Conservation (phyloP, 2,329 filamentous ascomycete species). For the Boeremia lycopersici region DNA sequence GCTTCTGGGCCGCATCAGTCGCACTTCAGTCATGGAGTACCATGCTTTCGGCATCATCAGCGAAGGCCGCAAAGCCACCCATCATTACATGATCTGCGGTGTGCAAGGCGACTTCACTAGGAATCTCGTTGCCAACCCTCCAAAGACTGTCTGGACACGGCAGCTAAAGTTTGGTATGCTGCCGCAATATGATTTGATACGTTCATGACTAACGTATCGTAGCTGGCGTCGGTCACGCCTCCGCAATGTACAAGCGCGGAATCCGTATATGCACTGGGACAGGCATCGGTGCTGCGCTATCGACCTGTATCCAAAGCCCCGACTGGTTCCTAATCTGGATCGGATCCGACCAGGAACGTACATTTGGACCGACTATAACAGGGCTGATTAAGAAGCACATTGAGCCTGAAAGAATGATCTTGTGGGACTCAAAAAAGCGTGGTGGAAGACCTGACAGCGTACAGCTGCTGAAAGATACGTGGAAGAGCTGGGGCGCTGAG, state of each 20-base stretch:
- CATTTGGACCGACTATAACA: slow-evolving; percentile 43
- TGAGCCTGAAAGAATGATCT: slow-evolving; percentile 45
- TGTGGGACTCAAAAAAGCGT: slow-evolving; percentile 46
- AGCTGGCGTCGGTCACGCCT: slow-evolving; percentile 45
- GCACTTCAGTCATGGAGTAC: slow-evolving; percentile 47
- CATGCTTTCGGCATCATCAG: slow-evolving; percentile 48
- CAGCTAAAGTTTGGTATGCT: slow-evolving; percentile 44
- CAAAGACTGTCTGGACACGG: slow-evolving; percentile 42
- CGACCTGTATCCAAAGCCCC: slow-evolving; percentile 43
- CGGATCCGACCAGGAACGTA: slow-evolving; percentile 44
- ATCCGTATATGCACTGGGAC: slow-evolving; percentile 46
- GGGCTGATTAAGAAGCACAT: slow-evolving; percentile 42
- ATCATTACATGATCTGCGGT: slow-evolving; percentile 47
- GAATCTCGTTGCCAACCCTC: slow-evolving; percentile 40
- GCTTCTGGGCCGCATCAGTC: slow-evolving; percentile 42
- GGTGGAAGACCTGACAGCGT: slow-evolving; percentile 43
- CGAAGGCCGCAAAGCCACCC: slow-evolving; percentile 34
- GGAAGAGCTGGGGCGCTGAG: slow-evolving; percentile 41
- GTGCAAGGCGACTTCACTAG: slow-evolving; percentile 47
- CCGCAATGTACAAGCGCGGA: slow-evolving; percentile 45
- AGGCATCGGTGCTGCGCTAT: slow-evolving; percentile 44
- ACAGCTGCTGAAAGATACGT: slow-evolving; percentile 41
- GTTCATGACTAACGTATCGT: slow-evolving; percentile 18
- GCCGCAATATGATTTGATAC: background rate
- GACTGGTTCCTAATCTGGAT: slow-evolving; percentile 49